Conservation (phyloP, 306 rosid species). For the Begonia fuchsioides region DNA sequence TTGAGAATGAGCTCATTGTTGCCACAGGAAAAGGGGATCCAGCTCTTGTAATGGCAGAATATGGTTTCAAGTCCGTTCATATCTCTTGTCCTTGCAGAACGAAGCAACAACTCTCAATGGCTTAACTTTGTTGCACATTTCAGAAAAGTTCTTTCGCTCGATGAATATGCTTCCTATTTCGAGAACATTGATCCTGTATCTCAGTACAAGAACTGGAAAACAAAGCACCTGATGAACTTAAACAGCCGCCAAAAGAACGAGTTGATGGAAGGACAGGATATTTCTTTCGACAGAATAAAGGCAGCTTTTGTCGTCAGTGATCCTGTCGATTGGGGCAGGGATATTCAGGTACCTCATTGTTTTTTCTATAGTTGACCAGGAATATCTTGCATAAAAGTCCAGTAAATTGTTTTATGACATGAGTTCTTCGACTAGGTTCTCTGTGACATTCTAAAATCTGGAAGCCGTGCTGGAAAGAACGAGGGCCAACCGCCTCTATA, state of each 20-base stretch:
- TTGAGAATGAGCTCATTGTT: constrained; percentile 53
- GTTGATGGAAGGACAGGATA: constrained; percentile 11
- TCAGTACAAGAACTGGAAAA: constrained; percentile 56
- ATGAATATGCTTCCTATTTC: constrained; percentile 66
- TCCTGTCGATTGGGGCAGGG: constrained; percentile 96
- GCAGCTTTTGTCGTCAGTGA: constrained; percentile 80
- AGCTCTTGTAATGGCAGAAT: constrained; percentile 72
- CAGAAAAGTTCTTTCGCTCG: constrained; percentile 80
- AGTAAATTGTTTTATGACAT: no score
- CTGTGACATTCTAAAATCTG: constrained; percentile 74
- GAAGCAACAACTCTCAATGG: constrained; percentile 2
- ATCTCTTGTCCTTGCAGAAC: neutral
- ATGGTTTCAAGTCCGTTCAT: constrained; percentile 59
- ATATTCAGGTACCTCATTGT: constrained; percentile 2
- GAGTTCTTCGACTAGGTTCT: constrained; percentile 38
- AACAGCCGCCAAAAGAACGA: constrained; percentile 16
- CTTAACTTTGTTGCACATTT: neutral
- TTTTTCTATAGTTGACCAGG: no score
- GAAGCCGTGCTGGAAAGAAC: constrained; percentile 75
- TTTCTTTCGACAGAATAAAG: constrained; percentile 48
- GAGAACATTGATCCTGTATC: constrained; percentile 78
- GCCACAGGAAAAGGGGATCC: constrained; percentile 97
- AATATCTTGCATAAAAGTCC: no score
- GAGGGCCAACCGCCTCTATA: constrained; percentile 57
- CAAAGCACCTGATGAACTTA: no score